Evolutionary conservation across 345 rosid genomes (phyloP).

Genomic region (Rhodamnia argentea): DNA sequence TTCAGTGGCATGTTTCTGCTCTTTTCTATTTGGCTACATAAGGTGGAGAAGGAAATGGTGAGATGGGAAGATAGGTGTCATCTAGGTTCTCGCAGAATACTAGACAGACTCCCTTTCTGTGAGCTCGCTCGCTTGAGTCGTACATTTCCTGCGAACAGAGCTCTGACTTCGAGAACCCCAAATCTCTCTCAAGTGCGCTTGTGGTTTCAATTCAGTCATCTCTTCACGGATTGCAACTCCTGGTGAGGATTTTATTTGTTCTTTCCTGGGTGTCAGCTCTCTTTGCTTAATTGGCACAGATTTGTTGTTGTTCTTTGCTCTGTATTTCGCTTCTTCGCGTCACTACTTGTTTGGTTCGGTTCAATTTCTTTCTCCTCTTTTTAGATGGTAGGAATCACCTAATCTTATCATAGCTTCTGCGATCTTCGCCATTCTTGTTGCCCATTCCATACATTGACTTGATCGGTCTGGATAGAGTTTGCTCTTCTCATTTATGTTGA

Average conservation of each 20-base stretch:
- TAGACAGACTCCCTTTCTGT: background rate
- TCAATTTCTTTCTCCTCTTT: background rate
- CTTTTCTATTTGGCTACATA: background rate
- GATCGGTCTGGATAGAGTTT: background rate
- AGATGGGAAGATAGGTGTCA: background rate
- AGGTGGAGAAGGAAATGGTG: background rate
- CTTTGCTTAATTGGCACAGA: background rate
- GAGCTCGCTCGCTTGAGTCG: background rate
- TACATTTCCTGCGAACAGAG: background rate
- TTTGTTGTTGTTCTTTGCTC: background rate
- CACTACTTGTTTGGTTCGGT: background rate
- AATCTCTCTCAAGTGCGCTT: background rate
- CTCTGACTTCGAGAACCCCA: background rate
- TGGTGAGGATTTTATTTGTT: background rate
- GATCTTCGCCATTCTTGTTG: conserved; percentile 15
- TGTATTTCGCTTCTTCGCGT: background rate
- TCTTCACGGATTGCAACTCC: background rate
- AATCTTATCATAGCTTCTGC: background rate
- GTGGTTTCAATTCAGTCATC: background rate
- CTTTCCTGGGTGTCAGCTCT: background rate
- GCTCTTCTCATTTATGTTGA: background rate
- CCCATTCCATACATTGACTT: background rate
- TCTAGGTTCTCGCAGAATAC: background rate
- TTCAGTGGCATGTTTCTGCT: background rate
- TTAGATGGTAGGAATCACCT: background rate